Evolutionary conservation across 352 stramenopile genomes (phyloP).

Genomic region (Thalassiosira mediterranea): DNA sequence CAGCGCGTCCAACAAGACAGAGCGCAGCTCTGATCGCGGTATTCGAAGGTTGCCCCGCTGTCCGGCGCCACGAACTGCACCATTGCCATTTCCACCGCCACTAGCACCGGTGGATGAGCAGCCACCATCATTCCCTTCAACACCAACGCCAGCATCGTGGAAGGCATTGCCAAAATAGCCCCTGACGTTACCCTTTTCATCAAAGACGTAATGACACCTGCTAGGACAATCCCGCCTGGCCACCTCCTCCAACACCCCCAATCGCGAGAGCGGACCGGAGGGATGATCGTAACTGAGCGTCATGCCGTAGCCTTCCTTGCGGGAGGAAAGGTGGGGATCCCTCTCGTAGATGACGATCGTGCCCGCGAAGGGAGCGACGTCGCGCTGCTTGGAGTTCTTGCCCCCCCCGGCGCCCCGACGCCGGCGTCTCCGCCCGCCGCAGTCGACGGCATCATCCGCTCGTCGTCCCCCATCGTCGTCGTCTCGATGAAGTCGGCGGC

Average conservation of each 20-base stretch:
- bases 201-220: constrained; percentile 78
- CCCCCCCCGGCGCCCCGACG: background rate
- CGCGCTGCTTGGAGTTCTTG: background rate
- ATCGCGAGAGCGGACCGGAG: constrained; percentile 61
- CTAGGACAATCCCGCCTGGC: constrained; percentile 72
- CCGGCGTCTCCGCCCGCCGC: background rate
- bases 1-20: constrained; percentile 66
- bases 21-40: constrained; percentile 63
- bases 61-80: constrained; percentile 56
- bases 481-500: constrained; percentile 23
- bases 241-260: constrained; percentile 75
- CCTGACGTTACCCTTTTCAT: constrained; percentile 48
- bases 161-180: constrained; percentile 85
- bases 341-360: constrained; percentile 75
- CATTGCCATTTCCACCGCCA: background rate
- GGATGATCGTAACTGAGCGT: constrained; percentile 83
- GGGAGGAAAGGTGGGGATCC: constrained; percentile 33
- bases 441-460: background rate
- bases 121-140: background rate
- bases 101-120: constrained; percentile 2
- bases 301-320: constrained; percentile 81
- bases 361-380: background rate
- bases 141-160: constrained; percentile 8
- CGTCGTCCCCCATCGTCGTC: background rate
- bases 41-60: constrained; percentile 83